Percentiles rank a stretch among this genome's conserved stretches.
Evolutionary conservation across 148 eudicot species (phyloP).

Genomic region (Silene latifolia): DNA sequence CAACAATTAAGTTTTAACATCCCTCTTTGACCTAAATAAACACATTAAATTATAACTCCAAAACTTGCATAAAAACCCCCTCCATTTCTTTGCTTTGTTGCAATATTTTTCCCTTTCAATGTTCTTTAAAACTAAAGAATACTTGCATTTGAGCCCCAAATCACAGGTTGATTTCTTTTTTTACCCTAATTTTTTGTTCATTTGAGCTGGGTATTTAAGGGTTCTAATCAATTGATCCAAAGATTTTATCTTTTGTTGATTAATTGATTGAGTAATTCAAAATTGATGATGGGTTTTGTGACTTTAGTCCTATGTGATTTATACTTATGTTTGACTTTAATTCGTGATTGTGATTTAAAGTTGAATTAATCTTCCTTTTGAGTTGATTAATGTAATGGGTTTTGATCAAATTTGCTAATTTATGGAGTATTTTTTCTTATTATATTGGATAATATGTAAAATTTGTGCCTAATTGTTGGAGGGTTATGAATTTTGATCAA

Average conservation of each 20-base stretch:
- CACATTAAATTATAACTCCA: too few relatives aligned
- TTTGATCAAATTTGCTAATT: too few relatives aligned
- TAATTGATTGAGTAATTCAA: background rate
- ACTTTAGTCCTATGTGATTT: background rate
- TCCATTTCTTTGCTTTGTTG: background rate
- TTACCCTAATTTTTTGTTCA: background rate
- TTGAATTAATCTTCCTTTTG: too few relatives aligned
- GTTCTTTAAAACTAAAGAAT: background rate
- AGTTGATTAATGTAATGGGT: too few relatives aligned
- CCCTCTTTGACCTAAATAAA: too few relatives aligned
- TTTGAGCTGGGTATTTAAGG: conserved; percentile 15
- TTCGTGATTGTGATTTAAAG: too few relatives aligned
- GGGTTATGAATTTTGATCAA: too few relatives aligned
- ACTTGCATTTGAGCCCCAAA: background rate
- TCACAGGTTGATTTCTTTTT: conserved; percentile 13
- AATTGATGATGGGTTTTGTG: background rate
- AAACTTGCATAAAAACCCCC: too few relatives aligned
- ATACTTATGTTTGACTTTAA: background rate
- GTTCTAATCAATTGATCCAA: background rate
- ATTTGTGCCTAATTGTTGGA: too few relatives aligned
- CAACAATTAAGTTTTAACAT: too few relatives aligned
- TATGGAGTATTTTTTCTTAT: too few relatives aligned
- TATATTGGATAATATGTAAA: too few relatives aligned
- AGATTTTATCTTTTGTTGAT: conserved; percentile 8
- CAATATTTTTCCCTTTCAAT: background rate